Conservation (phyloP, 352 stramenopile species). For the Phytopythium chamaehyphon region DNA sequence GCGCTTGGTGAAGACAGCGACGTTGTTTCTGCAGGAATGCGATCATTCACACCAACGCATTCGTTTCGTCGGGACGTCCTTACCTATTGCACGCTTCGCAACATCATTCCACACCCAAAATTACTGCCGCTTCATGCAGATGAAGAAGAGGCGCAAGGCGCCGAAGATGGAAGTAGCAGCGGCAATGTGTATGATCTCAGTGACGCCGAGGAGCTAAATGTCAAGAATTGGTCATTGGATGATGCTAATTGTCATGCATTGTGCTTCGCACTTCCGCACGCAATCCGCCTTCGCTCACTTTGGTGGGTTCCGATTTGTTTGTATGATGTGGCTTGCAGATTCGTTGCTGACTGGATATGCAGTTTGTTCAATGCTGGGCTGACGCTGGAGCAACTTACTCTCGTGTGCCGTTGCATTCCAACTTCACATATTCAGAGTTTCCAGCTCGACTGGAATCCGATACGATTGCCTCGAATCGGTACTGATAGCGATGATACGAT, state of each 20-base stretch:
- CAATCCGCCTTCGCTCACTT: slow-evolving; percentile 40
- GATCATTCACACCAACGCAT: slow-evolving; percentile 18
- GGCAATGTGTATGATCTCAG: slow-evolving; percentile 48
- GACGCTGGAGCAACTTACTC: slow-evolving; percentile 35
- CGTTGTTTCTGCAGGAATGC: slow-evolving; percentile 15
- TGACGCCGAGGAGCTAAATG: slow-evolving; percentile 45
- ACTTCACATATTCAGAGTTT: slow-evolving; percentile 47
- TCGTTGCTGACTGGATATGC: neutral
- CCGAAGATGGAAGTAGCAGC: slow-evolving; percentile 20
- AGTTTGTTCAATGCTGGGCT: slow-evolving; percentile 71
- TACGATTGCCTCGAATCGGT: neutral
- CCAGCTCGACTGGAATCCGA: slow-evolving; percentile 68
- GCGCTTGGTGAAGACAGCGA: slow-evolving; percentile 12
- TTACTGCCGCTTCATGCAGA: slow-evolving; percentile 56
- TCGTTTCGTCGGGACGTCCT: slow-evolving; percentile 61
- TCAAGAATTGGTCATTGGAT: slow-evolving; percentile 73
- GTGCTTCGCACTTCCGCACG: slow-evolving; percentile 51
- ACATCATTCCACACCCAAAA: slow-evolving; percentile 59
- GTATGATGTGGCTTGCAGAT: neutral
- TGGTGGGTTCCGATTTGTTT: slow-evolving; percentile 23
- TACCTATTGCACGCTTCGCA: slow-evolving; percentile 46
- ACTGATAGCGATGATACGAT: too few species aligned
- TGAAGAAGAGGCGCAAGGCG: slow-evolving; percentile 45
- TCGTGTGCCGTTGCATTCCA: slow-evolving; percentile 46
- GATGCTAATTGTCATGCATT: slow-evolving; percentile 44